Base-by-base conservation (phyloP, 2,329 filamentous ascomycete species). In the Talaromyces sp. region DNA sequence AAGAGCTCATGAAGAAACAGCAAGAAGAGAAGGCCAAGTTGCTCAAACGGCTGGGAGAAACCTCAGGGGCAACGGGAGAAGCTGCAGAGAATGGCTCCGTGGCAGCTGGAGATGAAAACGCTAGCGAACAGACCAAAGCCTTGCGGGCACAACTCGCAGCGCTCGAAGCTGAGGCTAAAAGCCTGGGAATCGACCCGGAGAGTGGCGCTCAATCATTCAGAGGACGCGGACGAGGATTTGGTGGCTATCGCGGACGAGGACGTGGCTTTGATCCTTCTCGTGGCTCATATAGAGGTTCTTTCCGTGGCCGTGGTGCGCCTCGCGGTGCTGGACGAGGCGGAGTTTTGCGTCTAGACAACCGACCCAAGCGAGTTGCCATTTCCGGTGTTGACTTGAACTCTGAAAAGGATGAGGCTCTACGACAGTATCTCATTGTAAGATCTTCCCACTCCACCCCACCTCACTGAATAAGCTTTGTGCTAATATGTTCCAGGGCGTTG, bases 281-380 rank as follows among this genome's bases (percentile, higher is more conserved):
- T 36, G 77, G 77, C 56, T 74, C 75, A 19, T 80, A 72, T 67
- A 74, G 73, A 31, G 77, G 77, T 56, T 73, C 73, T 54, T 79
- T 76, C 70, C 78, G 80, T 54, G 82, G 82, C 2, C 79, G 79
- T 60, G 79, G 78, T 61, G 74, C 71, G 7, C 74, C 73, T 38
- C 70, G 72, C 54, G 75, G 78, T 40, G 19, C 34, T 19, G 75
- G 78, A 19, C 80, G 80, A 29, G 81, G 83, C 36, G 82, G 81
- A 63, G 84, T 86, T 17, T 81, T 83, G 70, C 79, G 85, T 68
- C 78, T 88, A 5, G 86, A 88, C 70, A 88, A 88, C 69, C 78
- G 86, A 29, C 84, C 86, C 3, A 82, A 81, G 69, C 80, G 82
- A 59, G 78, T 88, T 53, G 80, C 80, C 25, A 78, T 88, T 27